phyloP scores from a whole-genome alignment of 768 basidiomycete genomes.

The Russula vinacea region DNA sequence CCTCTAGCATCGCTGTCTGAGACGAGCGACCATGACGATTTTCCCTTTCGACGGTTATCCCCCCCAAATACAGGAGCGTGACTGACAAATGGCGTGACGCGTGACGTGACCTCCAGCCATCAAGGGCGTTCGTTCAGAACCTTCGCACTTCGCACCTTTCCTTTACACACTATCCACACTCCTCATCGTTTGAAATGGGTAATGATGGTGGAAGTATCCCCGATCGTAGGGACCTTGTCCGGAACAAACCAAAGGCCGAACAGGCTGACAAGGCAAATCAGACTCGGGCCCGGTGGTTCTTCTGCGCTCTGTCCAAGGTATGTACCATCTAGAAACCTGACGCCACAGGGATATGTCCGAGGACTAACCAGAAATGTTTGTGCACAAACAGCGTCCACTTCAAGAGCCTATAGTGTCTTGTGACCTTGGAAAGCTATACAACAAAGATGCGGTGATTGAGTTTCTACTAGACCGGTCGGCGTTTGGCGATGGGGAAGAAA shows the following conservation, averaged over 20 bases:
- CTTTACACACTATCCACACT: background rate
- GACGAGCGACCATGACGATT: slow-evolving; percentile 16
- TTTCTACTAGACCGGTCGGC: slow-evolving; percentile 77
- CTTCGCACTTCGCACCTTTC: background rate
- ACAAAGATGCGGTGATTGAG: slow-evolving; percentile 91
- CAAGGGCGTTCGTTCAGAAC: no score
- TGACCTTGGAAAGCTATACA: slow-evolving; percentile 90
- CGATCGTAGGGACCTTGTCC: slow-evolving; percentile 76
- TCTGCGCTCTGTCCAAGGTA: slow-evolving; percentile 95
- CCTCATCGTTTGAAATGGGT: slow-evolving; percentile 51
- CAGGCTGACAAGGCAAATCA: slow-evolving; percentile 91
- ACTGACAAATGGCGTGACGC: slow-evolving; percentile 15
- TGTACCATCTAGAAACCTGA: slow-evolving; percentile 27
- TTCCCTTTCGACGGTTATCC: background rate
- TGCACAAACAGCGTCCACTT: slow-evolving; percentile 59
- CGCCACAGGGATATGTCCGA: background rate
- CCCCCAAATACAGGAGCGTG: slow-evolving; percentile 6
- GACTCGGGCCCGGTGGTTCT: slow-evolving; percentile 82
- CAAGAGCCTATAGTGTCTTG: slow-evolving; percentile 90
- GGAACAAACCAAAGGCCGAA: slow-evolving; percentile 73
- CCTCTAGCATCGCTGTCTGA: slow-evolving; percentile 83
- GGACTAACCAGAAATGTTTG: background rate
- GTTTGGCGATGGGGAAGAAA: slow-evolving; percentile 88
- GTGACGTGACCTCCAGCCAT: slow-evolving; percentile 1
- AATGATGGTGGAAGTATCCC: slow-evolving; percentile 90